phyloP scores from a whole-genome alignment of 306 rosid genomes.

The Quercus parvula region DNA sequence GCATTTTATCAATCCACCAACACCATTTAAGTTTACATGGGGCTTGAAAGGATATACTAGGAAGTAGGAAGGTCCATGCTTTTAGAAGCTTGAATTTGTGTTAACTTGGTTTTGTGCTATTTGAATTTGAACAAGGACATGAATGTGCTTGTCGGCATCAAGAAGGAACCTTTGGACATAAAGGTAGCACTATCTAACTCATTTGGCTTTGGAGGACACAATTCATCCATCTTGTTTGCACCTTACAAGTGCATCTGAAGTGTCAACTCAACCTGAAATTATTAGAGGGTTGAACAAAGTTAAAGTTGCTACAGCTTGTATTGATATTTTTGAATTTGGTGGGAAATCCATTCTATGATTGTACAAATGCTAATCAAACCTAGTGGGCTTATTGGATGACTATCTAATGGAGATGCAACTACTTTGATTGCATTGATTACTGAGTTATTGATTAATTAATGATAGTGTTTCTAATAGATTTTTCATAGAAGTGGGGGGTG shows the following conservation, averaged over 20 bases:
- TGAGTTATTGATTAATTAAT: too few species aligned
- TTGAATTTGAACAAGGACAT: slow-evolving; percentile 47
- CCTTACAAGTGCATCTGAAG: slow-evolving; percentile 58
- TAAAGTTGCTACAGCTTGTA: background rate
- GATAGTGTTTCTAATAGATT: too few species aligned
- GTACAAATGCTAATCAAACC: background rate
- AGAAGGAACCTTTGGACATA: slow-evolving; percentile 76
- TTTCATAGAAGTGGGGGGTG: too few species aligned
- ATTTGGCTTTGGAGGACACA: slow-evolving; percentile 96
- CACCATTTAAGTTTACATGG: background rate
- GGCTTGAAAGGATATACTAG: background rate
- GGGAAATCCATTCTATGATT: background rate
- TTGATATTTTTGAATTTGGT: background rate
- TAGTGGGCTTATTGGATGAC: too few species aligned
- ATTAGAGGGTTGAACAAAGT: background rate
- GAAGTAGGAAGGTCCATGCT: background rate
- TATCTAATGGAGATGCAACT: too few species aligned
- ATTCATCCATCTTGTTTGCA: slow-evolving; percentile 86
- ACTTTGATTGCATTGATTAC: too few species aligned
- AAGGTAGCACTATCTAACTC: slow-evolving; percentile 91
- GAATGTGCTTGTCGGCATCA: slow-evolving; percentile 73
- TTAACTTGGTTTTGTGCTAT: background rate
- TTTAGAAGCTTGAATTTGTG: background rate
- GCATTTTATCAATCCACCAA: background rate
- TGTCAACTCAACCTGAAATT: slow-evolving; percentile 17